A percentile compares a stretch with the other conserved stretches of the same genome.
Conservation (phyloP, 1,139 yeast genomes). For the Candida mesenterica region DNA sequence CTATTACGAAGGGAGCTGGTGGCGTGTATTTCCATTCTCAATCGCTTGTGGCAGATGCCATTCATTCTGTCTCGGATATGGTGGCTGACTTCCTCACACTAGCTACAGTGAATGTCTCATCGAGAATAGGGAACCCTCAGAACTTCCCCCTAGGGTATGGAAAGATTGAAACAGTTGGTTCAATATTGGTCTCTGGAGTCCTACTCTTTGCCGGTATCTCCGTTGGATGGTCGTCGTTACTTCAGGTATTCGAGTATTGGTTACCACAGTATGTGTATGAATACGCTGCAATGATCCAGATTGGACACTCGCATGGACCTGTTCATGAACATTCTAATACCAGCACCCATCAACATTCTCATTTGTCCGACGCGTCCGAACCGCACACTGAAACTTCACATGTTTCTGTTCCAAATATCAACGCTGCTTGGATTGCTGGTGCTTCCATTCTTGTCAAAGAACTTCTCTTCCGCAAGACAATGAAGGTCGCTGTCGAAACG, state of each 20-base stretch:
- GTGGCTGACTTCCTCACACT: conserved; percentile 86
- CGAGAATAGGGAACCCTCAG: conserved; percentile 57
- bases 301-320: conserved; percentile 55
- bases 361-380: conserved; percentile 4
- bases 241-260: conserved; percentile 66
- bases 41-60: conserved; percentile 89
- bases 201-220: conserved; percentile 84
- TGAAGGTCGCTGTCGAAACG: conserved; percentile 69
- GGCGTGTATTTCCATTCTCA: conserved; percentile 94
- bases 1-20: conserved; percentile 80
- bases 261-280: conserved; percentile 54
- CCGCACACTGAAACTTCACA: not conserved
- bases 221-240: conserved; percentile 84
- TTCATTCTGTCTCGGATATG: conserved; percentile 87
- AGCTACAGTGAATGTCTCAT: conserved; percentile 80
- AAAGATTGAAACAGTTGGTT: conserved; percentile 87
- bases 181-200: conserved; percentile 81
- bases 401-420: conserved; percentile 57
- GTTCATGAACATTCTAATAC: conserved; percentile 11
- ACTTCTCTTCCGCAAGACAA: conserved; percentile 78
- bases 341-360: conserved; percentile 17
- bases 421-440: conserved; percentile 95
- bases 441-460: conserved; percentile 86
- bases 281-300: conserved; percentile 45
- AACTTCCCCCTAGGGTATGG: conserved; percentile 88